phyloP scores from a whole-genome alignment of 2,329 filamentous ascomycete genomes.

The Penicillium griseofulvum region DNA sequence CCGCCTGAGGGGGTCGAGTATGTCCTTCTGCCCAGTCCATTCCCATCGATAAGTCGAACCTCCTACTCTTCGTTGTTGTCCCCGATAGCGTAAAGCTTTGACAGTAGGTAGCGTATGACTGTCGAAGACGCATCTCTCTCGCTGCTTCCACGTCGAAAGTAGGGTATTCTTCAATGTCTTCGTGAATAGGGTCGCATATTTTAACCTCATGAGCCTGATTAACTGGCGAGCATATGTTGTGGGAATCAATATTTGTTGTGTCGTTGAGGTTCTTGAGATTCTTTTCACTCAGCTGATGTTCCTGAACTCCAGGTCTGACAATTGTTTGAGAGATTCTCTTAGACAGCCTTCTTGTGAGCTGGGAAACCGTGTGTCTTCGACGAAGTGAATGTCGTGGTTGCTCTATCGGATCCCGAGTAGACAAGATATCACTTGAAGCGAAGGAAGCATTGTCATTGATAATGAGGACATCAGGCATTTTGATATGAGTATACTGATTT shows the following conservation, averaged over 20 bases:
- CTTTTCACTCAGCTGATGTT: constrained; percentile 10
- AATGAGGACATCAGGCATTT: constrained; percentile 11
- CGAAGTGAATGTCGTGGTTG: constrained; percentile 1
- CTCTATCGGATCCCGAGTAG: constrained; percentile 4
- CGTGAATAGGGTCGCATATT: not conserved
- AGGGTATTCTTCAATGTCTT: not conserved
- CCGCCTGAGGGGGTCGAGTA: not conserved
- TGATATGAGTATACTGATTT: not conserved
- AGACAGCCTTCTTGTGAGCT: constrained; percentile 15
- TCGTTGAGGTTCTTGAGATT: constrained; percentile 11
- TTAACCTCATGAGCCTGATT: too few relatives aligned
- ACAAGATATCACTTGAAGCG: constrained; percentile 8
- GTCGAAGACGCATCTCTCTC: constrained; percentile 5
- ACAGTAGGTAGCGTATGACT: constrained; percentile 15
- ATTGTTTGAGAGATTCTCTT: constrained; percentile 15
- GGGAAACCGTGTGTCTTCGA: constrained; percentile 10
- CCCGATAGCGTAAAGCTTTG: constrained; percentile 15
- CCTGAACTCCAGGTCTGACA: not conserved
- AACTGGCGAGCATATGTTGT: not conserved
- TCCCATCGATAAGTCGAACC: constrained; percentile 12
- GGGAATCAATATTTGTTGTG: not conserved
- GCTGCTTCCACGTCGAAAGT: not conserved
- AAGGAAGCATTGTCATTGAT: constrained; percentile 16
- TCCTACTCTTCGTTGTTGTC: not conserved
- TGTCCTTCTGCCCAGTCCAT: not conserved